Conservation (phyloP, 208 protist genomes). For the Blastocrithidia nonstop region DNA sequence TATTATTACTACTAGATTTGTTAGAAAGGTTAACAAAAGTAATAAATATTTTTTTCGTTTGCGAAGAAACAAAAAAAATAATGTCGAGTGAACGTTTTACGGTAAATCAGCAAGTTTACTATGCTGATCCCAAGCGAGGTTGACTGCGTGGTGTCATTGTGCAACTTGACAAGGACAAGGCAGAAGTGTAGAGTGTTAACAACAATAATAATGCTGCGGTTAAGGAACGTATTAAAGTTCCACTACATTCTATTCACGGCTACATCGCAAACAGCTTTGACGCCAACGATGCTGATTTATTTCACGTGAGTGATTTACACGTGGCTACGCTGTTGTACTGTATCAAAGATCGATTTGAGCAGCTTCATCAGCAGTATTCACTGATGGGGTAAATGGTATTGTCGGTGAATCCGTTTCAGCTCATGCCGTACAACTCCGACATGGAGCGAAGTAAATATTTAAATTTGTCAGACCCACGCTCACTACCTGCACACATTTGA, state of each 20-base stretch:
- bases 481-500: constrained; percentile 83
- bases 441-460: constrained; percentile 66
- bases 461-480: constrained; percentile 20
- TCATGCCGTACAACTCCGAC: constrained; percentile 68
- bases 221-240: constrained; percentile 12
- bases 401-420: constrained; percentile 86
- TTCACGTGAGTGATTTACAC: constrained; percentile 82
- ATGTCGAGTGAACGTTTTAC: constrained; percentile 41
- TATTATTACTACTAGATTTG: no score
- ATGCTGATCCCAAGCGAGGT: constrained; percentile 46
- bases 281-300: constrained; percentile 47
- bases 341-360: constrained; percentile 77
- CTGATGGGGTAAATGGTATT: constrained; percentile 88
- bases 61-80: not conserved
- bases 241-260: constrained; percentile 31
- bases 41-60: constrained; percentile 2
- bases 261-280: constrained; percentile 72
- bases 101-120: constrained; percentile 67
- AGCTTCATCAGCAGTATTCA: constrained; percentile 72
- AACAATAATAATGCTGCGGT: no score
- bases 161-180: constrained; percentile 24
- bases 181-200: constrained; percentile 21
- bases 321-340: constrained; percentile 81
- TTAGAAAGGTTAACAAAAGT: no score
- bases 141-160: constrained; percentile 50